Base-by-base conservation (phyloP, 2,329 filamentous ascomycete species). In the Stromatinia cepivora region DNA sequence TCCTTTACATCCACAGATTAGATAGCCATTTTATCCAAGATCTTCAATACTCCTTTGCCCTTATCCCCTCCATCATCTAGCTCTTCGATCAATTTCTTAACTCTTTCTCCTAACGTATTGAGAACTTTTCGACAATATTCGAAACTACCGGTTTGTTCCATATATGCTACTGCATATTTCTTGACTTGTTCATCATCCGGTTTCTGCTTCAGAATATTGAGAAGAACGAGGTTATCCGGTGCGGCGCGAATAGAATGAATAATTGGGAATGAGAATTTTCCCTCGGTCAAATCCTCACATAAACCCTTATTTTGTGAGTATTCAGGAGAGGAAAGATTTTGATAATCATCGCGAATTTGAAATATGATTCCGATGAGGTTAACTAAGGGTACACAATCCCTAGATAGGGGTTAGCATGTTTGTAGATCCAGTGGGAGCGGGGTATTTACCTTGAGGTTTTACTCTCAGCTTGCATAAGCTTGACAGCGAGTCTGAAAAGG, bases 251-350 rank as follows among this genome's bases (percentile, higher is more conserved):
- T 96, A 79, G 91, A 91, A 82, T 98, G 94, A 76, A 98, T 97
- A 76, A 98, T 90, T 53, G 94, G 93, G 79, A 97, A 97, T 36
- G 91, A 94, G 82, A 97, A 97, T 84, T 98, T 98, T 72, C 94
- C 94, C 82, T 98, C 95, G 0, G 93, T 97, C 75, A 98, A 82
- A 80, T 98, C 95, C 82, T 98, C 94, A 80, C 92, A 97, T 75
- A 97, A 87, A 63, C 94, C 95, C 82, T 98, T 98, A 80, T 97
- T 94, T 73, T 90, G 84, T 50, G 89, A 89, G 83, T 97, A 97
- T 76, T 89, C 85, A n/a, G 82, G 82, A 25, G 85, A 87, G 42
- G 85, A 87, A 56, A 99, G 88, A 79, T 98, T 98, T 80, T 93
- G 88, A 82, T 97, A 97, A 84, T 99, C 95, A 82, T 94, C 92